Percentiles rank a stretch among this genome's conserved stretches.
phyloP scores from a whole-genome alignment of 371 early-diverging fungal genomes.

The Mycotypha africana region DNA sequence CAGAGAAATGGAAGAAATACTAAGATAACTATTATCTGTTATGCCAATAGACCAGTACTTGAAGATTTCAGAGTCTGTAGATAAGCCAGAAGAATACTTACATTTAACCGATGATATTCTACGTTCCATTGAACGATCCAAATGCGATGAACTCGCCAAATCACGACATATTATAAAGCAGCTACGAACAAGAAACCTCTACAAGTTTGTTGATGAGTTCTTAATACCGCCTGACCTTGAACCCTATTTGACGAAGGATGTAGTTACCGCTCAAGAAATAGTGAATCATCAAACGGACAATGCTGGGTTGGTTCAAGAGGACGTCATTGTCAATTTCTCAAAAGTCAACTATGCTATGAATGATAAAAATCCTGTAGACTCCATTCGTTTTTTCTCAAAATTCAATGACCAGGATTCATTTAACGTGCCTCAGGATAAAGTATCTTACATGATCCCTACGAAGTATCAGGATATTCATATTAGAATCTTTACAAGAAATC shows the following conservation, averaged over 20 bases:
- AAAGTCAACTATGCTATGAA: slow-evolving; percentile 81
- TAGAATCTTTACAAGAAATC: slow-evolving; percentile 61
- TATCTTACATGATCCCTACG: slow-evolving; percentile 68
- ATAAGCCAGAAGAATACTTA: slow-evolving; percentile 65
- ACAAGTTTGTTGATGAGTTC: slow-evolving; percentile 85
- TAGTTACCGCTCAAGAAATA: slow-evolving; percentile 52
- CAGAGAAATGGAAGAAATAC: too few relatives aligned
- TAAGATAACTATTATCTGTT: too few relatives aligned
- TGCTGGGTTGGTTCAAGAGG: slow-evolving; percentile 50
- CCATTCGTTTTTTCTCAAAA: slow-evolving; percentile 76
- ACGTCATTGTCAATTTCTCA: slow-evolving; percentile 70
- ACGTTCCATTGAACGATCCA: slow-evolving; percentile 75
- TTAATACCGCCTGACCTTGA: slow-evolving; percentile 61
- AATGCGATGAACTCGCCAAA: slow-evolving; percentile 49
- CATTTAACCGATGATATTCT: slow-evolving; percentile 84
- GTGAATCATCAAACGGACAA: slow-evolving; percentile 50
- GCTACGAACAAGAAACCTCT: slow-evolving; percentile 72
- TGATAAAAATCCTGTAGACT: slow-evolving; percentile 81
- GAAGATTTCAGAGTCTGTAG: slow-evolving; percentile 66
- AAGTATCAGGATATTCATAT: slow-evolving; percentile 68
- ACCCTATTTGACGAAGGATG: slow-evolving; percentile 38
- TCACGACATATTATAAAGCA: slow-evolving; percentile 69
- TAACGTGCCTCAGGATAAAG: slow-evolving; percentile 61
- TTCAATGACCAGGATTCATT: slow-evolving; percentile 55
- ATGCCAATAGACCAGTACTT: slow-evolving; percentile 57